Evolutionary conservation across 805 yeast genomes (phyloP).

Genomic region (Sugiyamaella chiloensis): DNA sequence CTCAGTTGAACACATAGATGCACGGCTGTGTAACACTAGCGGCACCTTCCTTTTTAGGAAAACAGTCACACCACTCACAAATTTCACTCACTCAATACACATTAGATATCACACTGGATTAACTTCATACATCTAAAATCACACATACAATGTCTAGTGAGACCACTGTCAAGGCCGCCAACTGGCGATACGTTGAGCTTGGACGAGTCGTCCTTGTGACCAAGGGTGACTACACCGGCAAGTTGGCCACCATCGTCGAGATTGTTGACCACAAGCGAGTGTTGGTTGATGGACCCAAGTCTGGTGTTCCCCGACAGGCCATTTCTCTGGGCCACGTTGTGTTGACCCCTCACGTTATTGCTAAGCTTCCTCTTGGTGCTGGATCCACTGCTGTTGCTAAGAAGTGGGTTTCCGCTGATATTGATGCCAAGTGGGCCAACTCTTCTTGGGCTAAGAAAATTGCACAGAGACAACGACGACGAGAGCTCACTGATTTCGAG

Average conservation of each 20-base stretch:
- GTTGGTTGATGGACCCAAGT: constrained; percentile 93
- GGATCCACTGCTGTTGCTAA: constrained; percentile 80
- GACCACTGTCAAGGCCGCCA: constrained; percentile 87
- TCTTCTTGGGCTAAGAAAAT: constrained; percentile 98
- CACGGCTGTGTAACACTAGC: no score
- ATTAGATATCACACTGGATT: not conserved
- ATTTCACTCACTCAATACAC: constrained; percentile 2
- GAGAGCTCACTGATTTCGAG: constrained; percentile 93
- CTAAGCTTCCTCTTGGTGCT: constrained; percentile 90
- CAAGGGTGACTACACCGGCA: constrained; percentile 68
- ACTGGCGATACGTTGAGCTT: constrained; percentile 99
- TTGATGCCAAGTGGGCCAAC: constrained; percentile 86
- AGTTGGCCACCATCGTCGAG: constrained; percentile 96
- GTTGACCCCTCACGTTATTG: constrained; percentile 87
- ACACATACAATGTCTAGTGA: constrained; percentile 55
- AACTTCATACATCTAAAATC: constrained; percentile 3
- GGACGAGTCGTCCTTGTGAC: constrained; percentile 96
- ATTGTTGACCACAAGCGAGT: constrained; percentile 99
- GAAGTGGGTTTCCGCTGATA: constrained; percentile 90
- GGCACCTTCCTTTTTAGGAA: not conserved
- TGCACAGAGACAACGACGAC: constrained; percentile 91
- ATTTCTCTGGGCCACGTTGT: constrained; percentile 81
- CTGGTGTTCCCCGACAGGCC: constrained; percentile 89
- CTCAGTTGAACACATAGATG: no score
- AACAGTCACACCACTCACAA: not conserved